Evolutionary conservation across 495 filamentous ascomycete species (phyloP).

Genomic region (Aspergillus biplanus): DNA sequence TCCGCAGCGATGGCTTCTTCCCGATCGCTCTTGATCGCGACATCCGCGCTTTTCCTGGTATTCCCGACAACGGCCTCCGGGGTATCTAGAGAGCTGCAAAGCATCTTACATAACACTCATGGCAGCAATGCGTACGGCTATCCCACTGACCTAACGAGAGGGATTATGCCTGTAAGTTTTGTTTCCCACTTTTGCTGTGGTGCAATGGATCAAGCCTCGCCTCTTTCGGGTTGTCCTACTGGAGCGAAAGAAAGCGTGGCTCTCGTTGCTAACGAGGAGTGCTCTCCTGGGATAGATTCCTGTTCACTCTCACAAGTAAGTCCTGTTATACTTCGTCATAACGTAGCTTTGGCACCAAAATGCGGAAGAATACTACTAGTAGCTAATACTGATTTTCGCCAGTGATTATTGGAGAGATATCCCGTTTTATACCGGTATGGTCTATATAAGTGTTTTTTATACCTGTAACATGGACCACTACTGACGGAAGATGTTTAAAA

Average conservation of each 20-base stretch:
- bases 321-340: neutral
- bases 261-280: conserved; percentile 16
- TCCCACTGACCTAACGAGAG: conserved; percentile 51
- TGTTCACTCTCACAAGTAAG: conserved; percentile 51
- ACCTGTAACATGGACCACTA: neutral
- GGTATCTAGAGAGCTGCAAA: conserved; percentile 41
- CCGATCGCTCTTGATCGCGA: conserved; percentile 27
- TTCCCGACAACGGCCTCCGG: conserved; percentile 32
- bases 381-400: conserved; percentile 10
- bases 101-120: conserved; percentile 49
- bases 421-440: conserved; percentile 53
- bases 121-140: conserved; percentile 45
- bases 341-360: neutral
- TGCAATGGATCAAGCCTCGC: neutral
- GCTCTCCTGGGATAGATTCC: conserved; percentile 38
- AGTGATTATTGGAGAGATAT: conserved; percentile 54
- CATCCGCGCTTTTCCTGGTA: conserved; percentile 31
- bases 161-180: conserved; percentile 46
- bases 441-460: neutral
- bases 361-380: too few relatives aligned
- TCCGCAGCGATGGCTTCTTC: conserved; percentile 18
- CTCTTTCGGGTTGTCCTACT: too few relatives aligned
- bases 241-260: too few relatives aligned
- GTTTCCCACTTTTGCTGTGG: neutral
- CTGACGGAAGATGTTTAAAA: conserved; percentile 22